Evolutionary conservation across 2,329 filamentous ascomycete genomes (phyloP).

Genomic region (Madurella fahalii): DNA sequence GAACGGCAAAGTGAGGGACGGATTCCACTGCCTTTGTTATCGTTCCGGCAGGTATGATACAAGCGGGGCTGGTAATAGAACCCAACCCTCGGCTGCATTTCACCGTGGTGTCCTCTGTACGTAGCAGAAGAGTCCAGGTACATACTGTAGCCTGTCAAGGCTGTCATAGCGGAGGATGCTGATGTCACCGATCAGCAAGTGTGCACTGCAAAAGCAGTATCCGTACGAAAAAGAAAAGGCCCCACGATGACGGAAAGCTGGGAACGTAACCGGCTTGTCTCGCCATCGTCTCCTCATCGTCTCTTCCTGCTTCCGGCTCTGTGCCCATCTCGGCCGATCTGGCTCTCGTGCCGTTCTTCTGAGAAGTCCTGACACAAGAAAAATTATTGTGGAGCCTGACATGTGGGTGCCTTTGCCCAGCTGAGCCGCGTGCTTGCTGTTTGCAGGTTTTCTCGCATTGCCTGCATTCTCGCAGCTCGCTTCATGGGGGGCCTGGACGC

Average conservation of each 20-base stretch:
- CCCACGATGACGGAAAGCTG: conserved; percentile 4
- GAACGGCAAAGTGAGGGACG: neutral
- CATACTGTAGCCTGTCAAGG: too few species aligned
- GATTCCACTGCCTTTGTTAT: too few species aligned
- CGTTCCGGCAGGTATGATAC: too few species aligned
- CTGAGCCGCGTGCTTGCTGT: conserved; percentile 6
- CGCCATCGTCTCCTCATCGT: neutral
- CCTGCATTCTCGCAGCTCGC: conserved; percentile 12
- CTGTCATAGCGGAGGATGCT: conserved; percentile 2
- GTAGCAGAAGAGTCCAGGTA: too few species aligned
- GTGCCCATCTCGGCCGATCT: neutral
- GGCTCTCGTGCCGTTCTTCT: too few species aligned
- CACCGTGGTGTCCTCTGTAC: too few species aligned
- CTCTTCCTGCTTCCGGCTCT: neutral
- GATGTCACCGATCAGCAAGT: conserved; percentile 14
- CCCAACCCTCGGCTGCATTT: too few species aligned
- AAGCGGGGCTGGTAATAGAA: too few species aligned
- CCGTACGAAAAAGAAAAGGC: neutral
- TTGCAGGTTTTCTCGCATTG: conserved; percentile 18
- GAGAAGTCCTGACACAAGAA: neutral
- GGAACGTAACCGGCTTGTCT: neutral
- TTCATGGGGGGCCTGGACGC: conserved; percentile 9
- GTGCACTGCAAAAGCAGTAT: neutral
- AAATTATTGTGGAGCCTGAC: conserved; percentile 20
- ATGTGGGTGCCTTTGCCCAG: conserved; percentile 14